Evolutionary conservation across 495 filamentous ascomycete genomes (phyloP).

Genomic region (Penicillium dipodomyicola): DNA sequence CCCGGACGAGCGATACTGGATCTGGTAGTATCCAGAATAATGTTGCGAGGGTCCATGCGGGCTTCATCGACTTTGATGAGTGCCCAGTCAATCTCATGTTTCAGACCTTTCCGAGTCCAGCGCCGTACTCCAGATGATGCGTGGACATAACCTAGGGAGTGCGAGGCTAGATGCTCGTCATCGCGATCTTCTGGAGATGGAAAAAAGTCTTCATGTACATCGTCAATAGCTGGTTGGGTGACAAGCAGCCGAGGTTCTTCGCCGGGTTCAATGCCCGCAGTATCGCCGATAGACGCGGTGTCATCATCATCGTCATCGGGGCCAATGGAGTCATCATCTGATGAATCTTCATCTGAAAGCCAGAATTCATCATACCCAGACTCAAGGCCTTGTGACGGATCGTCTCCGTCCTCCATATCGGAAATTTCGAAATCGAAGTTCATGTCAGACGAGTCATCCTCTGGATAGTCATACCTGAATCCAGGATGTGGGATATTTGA

Average conservation of each 20-base stretch:
- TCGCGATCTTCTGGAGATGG: conserved; percentile 58
- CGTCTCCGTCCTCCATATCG: conserved; percentile 48
- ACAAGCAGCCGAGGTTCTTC: conserved; percentile 70
- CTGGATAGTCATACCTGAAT: conserved; percentile 34
- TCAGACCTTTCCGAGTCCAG: conserved; percentile 58
- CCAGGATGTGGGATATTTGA: conserved; percentile 19
- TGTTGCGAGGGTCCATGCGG: conserved; percentile 68
- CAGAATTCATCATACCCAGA: conserved; percentile 38
- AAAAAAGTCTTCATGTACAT: conserved; percentile 79
- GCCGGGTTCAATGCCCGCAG: conserved; percentile 72
- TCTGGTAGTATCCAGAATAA: conserved; percentile 51
- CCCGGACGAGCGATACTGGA: conserved; percentile 21
- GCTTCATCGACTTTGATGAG: conserved; percentile 75
- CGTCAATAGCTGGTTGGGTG: conserved; percentile 85
- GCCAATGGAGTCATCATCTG: conserved; percentile 43
- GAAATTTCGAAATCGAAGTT: conserved; percentile 48
- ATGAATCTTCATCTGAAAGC: conserved; percentile 48
- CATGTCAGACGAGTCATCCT: conserved; percentile 34
- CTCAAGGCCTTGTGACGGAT: conserved; percentile 32
- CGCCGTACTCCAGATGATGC: conserved; percentile 86
- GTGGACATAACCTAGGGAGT: conserved; percentile 76
- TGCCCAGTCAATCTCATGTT: conserved; percentile 96
- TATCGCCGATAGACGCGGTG: conserved; percentile 72
- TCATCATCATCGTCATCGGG: conserved; percentile 56
- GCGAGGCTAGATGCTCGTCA: conserved; percentile 72